Conservation (phyloP, 305 asterid genomes). For the Salvia sclarea region DNA sequence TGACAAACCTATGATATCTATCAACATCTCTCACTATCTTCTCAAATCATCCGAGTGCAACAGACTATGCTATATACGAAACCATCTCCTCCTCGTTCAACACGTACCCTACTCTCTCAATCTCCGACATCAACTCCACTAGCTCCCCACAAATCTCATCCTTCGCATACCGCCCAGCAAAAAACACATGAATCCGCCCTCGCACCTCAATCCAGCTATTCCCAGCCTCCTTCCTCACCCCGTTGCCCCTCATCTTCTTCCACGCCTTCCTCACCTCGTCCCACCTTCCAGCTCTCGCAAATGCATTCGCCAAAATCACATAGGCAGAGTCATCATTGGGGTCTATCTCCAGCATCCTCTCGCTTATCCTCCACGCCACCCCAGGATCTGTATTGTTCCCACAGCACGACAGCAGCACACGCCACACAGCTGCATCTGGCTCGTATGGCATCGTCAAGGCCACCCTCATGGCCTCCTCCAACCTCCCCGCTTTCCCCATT, state of each 20-base stretch:
- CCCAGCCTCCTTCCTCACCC: constrained; percentile 66
- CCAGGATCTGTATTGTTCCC: constrained; percentile 40
- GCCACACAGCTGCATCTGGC: constrained; percentile 85
- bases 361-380: constrained; percentile 56
- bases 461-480: constrained; percentile 64
- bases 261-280: constrained; percentile 60
- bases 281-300: constrained; percentile 54
- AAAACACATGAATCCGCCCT: constrained; percentile 61
- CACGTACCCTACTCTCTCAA: constrained; percentile 64
- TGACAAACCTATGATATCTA: constrained; percentile 67
- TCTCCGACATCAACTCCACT: constrained; percentile 48
- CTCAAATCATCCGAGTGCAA: constrained; percentile 64
- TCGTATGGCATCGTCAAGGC: constrained; percentile 62
- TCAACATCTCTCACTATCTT: constrained; percentile 71
- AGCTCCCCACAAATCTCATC: constrained; percentile 63
- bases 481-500: constrained; percentile 53
- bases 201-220: constrained; percentile 73
- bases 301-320: constrained; percentile 62
- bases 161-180: constrained; percentile 61
- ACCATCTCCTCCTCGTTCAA: constrained; percentile 54
- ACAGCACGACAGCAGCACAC: constrained; percentile 55
- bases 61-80: constrained; percentile 52
- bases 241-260: constrained; percentile 60
- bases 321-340: constrained; percentile 75
- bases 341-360: constrained; percentile 56